Evolutionary conservation across 1,139 yeast species (phyloP).

Genomic region (Candida mesenterica): DNA sequence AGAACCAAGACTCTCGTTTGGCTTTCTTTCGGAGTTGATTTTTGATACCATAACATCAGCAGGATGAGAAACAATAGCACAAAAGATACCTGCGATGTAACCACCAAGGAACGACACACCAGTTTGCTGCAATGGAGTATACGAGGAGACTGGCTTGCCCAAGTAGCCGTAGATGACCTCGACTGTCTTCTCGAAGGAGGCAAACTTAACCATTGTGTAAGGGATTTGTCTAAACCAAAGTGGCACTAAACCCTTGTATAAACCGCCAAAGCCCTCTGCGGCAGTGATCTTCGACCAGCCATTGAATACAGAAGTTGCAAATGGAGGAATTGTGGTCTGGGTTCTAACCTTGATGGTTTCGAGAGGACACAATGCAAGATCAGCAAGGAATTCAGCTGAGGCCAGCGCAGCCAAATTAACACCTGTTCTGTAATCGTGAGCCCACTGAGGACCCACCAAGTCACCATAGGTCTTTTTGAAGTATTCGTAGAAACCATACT

Average conservation of each 20-base stretch:
- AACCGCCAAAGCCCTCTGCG: constrained; percentile 65
- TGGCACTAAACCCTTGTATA: constrained; percentile 86
- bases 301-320: constrained; percentile 57
- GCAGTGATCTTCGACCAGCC: constrained; percentile 68
- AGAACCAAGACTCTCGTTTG: constrained; percentile 62
- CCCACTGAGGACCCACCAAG: constrained; percentile 61
- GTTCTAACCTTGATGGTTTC: constrained; percentile 92
- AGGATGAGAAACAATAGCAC: constrained; percentile 93
- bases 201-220: constrained; percentile 94
- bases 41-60: constrained; percentile 97
- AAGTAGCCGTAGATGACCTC: constrained; percentile 60
- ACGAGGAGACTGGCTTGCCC: constrained; percentile 41
- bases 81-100: constrained; percentile 92
- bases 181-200: constrained; percentile 87
- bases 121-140: constrained; percentile 66
- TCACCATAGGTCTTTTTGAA: constrained; percentile 78
- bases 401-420: constrained; percentile 85
- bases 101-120: constrained; percentile 94
- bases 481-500: constrained; percentile 89
- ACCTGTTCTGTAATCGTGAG: constrained; percentile 66
- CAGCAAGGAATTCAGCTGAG: constrained; percentile 90
- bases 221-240: constrained; percentile 95
- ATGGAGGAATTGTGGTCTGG: constrained; percentile 89
- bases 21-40: constrained; percentile 71
- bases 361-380: constrained; percentile 83